A percentile compares a stretch with the other conserved stretches of the same genome.
Evolutionary conservation across 2,329 filamentous ascomycete genomes (phyloP).

Genomic region (Akanthomyces uredinophilus): DNA sequence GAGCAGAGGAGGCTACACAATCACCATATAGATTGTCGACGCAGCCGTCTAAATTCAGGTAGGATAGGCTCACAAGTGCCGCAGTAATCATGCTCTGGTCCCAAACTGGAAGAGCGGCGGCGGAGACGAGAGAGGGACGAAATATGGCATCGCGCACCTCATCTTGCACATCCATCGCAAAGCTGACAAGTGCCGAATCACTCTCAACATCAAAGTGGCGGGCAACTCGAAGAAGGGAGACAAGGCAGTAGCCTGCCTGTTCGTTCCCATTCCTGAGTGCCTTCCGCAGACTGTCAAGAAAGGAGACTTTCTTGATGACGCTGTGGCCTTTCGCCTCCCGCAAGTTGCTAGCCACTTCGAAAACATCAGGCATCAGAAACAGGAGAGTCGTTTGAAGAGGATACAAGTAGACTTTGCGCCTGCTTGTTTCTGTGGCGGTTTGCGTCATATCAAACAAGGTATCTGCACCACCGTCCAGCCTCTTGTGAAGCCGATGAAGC

Average conservation of each 20-base stretch:
- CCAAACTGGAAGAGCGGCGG: slow-evolving; percentile 45
- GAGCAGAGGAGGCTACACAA: slow-evolving; percentile 53
- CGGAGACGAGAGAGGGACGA: slow-evolving; percentile 40
- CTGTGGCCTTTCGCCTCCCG: slow-evolving; percentile 57
- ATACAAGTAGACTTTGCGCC: slow-evolving; percentile 51
- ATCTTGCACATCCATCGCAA: slow-evolving; percentile 64
- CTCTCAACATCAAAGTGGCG: slow-evolving; percentile 59
- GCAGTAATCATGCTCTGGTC: slow-evolving; percentile 62
- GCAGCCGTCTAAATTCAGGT: slow-evolving; percentile 55
- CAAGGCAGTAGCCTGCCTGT: slow-evolving; percentile 61
- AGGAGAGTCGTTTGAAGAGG: slow-evolving; percentile 59
- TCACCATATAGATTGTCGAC: slow-evolving; percentile 51
- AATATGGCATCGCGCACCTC: slow-evolving; percentile 64
- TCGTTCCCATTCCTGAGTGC: slow-evolving; percentile 60
- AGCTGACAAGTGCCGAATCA: slow-evolving; percentile 60
- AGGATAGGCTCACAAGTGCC: slow-evolving; percentile 59
- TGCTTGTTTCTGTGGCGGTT: slow-evolving; percentile 53
- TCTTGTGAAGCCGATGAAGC: slow-evolving; percentile 54
- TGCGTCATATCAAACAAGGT: slow-evolving; percentile 66
- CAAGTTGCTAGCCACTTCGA: slow-evolving; percentile 64
- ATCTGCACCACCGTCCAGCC: slow-evolving; percentile 61
- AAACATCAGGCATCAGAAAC: slow-evolving; percentile 62
- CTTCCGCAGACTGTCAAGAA: slow-evolving; percentile 59
- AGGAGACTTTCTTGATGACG: slow-evolving; percentile 61
- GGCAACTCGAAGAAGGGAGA: slow-evolving; percentile 56